Evolutionary conservation across 2,329 filamentous ascomycete species (phyloP), one percentile per base, ranked within the genome.

Genomic region (Celoporthe dispersa): DNA sequence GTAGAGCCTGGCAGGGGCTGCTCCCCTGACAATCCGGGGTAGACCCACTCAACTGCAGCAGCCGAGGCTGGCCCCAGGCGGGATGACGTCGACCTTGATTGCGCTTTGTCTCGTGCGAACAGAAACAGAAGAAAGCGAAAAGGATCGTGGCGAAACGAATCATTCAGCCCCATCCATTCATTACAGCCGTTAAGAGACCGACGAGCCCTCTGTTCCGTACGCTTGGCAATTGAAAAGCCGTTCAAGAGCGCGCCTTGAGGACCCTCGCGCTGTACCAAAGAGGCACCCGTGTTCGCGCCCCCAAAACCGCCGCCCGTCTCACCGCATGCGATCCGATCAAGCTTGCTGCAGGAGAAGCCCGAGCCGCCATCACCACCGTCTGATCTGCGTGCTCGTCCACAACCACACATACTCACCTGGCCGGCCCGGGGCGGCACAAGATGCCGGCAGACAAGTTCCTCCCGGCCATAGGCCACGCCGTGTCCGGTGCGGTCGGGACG

Each of bases 381-480:
- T 11, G 55, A 25, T 25, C 48, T 19, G 9, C n/a, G 8, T 37
- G 9, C 9, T 31, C 41, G 8, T 55, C 11, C 51, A 28, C 9
- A 55, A 28, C 25, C 28, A 57, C 33, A 33, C 33, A n/a, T n/a
- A 22, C 0, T 19, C 2, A 12, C 28, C 53, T 57, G 25, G 28
- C 22, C 28, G 25, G 7, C 22, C 16, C 16, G 19, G 51, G 68
- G 7, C 63, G 66, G 4, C 41, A n/a, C 70, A 39, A 67, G 2
- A 76, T 75, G 73, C 71, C 73, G 72, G 72, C 74, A 67, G 72
- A 74, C 51, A 73, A 72, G 74, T 71, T 84, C 76, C 86, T 96
- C 5, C 91, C 92, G 64, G 92, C 93, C 44, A 83, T 97, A 11
- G 92, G 93, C 60, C 94, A 97, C 82, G 94, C 93, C 67, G 80